Evolutionary conservation across 1,139 yeast species (phyloP).

Genomic region (Lodderomyces theae): DNA sequence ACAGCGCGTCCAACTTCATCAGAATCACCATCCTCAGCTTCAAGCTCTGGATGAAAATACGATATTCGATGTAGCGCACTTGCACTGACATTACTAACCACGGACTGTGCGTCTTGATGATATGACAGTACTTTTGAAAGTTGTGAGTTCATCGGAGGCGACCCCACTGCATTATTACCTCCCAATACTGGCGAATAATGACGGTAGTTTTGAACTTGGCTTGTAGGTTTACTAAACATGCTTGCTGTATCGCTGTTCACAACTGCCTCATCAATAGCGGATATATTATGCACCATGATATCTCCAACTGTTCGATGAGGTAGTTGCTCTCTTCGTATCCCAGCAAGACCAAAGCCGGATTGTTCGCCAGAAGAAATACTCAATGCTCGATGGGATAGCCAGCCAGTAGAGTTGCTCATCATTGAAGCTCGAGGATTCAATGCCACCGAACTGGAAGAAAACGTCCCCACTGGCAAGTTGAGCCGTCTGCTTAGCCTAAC

Average conservation of each 20-base stretch:
- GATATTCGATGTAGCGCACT: slow-evolving; percentile 27
- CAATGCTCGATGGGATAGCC: slow-evolving; percentile 19
- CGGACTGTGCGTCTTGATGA: slow-evolving; percentile 17
- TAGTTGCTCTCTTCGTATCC: slow-evolving; percentile 15
- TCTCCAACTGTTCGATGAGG: slow-evolving; percentile 61
- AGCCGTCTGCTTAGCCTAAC: slow-evolving; percentile 53
- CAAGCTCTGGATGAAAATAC: neutral
- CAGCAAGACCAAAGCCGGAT: slow-evolving; percentile 3
- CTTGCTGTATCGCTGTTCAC: slow-evolving; percentile 24
- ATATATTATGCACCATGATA: slow-evolving; percentile 56
- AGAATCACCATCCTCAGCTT: slow-evolving; percentile 30
- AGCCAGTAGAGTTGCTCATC: slow-evolving; percentile 23
- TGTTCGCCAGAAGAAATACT: slow-evolving; percentile 25
- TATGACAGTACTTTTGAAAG: neutral
- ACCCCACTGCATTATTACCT: neutral
- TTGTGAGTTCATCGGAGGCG: slow-evolving; percentile 1
- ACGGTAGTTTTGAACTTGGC: slow-evolving; percentile 3
- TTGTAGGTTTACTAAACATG: slow-evolving; percentile 22
- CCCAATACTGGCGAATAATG: neutral
- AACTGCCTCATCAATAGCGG: slow-evolving; percentile 59
- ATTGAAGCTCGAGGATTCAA: slow-evolving; percentile 19
- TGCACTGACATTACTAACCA: slow-evolving; percentile 14
- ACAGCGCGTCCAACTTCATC: slow-evolving; percentile 28
- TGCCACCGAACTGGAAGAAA: slow-evolving; percentile 17
- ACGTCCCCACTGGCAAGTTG: slow-evolving; percentile 25